Evolutionary conservation across 2,329 filamentous ascomycete genomes (phyloP), one percentile per base, ranked within the genome.

Genomic region (Alternaria tenuissima): DNA sequence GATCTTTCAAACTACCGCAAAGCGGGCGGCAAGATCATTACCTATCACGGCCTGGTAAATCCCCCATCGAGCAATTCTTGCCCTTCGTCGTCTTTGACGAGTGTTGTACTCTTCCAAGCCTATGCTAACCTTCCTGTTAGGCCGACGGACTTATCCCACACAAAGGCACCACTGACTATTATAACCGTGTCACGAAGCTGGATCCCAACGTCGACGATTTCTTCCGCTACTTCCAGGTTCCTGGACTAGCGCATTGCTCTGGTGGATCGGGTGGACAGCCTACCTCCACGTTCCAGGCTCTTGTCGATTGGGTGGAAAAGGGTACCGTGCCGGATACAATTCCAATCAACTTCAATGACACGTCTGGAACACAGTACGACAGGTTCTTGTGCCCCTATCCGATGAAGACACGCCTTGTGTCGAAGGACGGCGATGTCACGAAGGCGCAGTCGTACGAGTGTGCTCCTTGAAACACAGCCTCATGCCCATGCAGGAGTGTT

Each of bases 201-300:
- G 24, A 53, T 18, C 42, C 61, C 7, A 42, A 65, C 4, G 61
- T 70, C 0, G 26, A 69, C 20, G 59, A 69, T 7, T 74, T 69
- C 63, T 73, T 61, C 56, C 69, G 72, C 26, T 52, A 62, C 18
- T 75, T 71, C 52, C 55, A 66, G 42, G 66, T 57, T 4, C 70
- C 73, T 3, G 74, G 70, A 3, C 24, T 74, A 1, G 54, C n/a
- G 0, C 72, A 75, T 54, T 73, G 70, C 42, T 26, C 9, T 1
- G 67, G 67, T 22, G 70, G 70, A 0, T 16, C 39, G 2, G 71
- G 71, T 5, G 63, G 58, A 3, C 26, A 65, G 7, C 70, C 71
- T 6, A n/a, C 54, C 2, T 82, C 80, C 7, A 76, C 82, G 0
- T 67, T 76, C 22, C 41, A 65, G 4, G 64, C 65, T 8, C 44